A percentile compares a stretch with the other conserved stretches of the same genome.
Conservation (phyloP, 208 protist genomes). For the Leptomonas pyrrhocoris region DNA sequence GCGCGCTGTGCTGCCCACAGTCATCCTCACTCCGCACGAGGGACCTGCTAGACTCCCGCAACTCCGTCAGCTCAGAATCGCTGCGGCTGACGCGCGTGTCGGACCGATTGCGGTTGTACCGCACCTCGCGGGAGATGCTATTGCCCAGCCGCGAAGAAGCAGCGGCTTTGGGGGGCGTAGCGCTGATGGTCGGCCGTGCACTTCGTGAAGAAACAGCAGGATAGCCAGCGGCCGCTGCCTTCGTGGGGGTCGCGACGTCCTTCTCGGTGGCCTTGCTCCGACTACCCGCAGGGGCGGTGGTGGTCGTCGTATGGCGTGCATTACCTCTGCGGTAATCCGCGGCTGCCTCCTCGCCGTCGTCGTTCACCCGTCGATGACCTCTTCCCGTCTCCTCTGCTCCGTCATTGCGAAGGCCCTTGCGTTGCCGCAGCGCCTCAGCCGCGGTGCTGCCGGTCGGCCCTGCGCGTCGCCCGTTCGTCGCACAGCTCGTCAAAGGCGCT, state of each 20-base stretch:
- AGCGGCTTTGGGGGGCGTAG: neutral
- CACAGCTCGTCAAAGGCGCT: neutral
- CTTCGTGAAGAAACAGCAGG: neutral
- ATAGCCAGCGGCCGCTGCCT: neutral
- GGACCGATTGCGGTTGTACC: neutral
- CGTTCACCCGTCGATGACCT: neutral
- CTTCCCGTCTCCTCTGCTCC: neutral
- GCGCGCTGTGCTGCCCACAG: slow-evolving; percentile 3
- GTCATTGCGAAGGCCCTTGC: neutral
- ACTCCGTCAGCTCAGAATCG: slow-evolving; percentile 2
- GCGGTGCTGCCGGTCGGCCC: neutral
- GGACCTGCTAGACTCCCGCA: slow-evolving; percentile 1
- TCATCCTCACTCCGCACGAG: slow-evolving; percentile 1
- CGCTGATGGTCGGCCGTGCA: neutral
- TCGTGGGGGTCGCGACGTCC: neutral
- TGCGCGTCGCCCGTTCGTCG: neutral
- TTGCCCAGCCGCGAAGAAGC: neutral
- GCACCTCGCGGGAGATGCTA: neutral
- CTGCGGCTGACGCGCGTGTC: slow-evolving; percentile 14
- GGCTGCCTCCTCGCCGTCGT: neutral
- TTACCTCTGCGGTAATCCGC: neutral
- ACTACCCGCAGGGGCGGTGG: neutral
- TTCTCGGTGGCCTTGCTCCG: neutral
- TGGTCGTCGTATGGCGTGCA: neutral
- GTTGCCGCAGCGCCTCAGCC: too few relatives aligned